phyloP scores from a whole-genome alignment of 306 rosid species.

The Vicia faba region DNA sequence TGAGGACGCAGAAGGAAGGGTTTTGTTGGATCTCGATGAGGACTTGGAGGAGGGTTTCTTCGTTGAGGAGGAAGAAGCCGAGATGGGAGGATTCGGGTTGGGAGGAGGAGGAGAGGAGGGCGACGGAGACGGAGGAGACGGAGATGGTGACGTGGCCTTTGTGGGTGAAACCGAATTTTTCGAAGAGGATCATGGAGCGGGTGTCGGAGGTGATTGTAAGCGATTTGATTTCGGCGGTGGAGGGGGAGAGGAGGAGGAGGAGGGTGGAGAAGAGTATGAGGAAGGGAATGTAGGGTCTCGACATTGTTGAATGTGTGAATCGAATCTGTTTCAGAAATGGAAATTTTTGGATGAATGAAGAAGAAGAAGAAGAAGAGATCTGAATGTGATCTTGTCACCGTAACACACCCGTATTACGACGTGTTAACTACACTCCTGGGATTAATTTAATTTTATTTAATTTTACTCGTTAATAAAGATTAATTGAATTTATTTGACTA shows the following conservation, averaged over 20 bases:
- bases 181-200: slow-evolving; percentile 86
- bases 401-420: not conserved
- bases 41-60: slow-evolving; percentile 80
- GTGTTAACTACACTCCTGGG: not conserved
- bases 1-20: slow-evolving; percentile 76
- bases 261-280: slow-evolving; percentile 35
- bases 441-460: not conserved
- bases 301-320: too few species aligned
- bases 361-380: not conserved
- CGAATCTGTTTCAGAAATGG: too few species aligned
- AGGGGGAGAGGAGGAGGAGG: slow-evolving; percentile 22
- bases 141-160: slow-evolving; percentile 64
- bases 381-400: not conserved
- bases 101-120: slow-evolving; percentile 31
- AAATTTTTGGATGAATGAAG: not conserved
- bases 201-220: slow-evolving; percentile 67
- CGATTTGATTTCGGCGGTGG: slow-evolving; percentile 83
- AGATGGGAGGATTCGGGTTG: slow-evolving; percentile 53
- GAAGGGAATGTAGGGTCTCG: slow-evolving; percentile 29
- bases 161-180: slow-evolving; percentile 89
- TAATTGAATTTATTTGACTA: too few species aligned
- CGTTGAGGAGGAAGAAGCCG: slow-evolving; percentile 86
- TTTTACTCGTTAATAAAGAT: too few species aligned
- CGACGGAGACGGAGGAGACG: slow-evolving; percentile 60
- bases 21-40: slow-evolving; percentile 85